A percentile compares a stretch with the other conserved stretches of the same genome.
These are phyloP conservation scores for Dysphania ambrosioides DNA, from an alignment of 148 eudicot genomes.

Conservation along the genomic window DNA sequence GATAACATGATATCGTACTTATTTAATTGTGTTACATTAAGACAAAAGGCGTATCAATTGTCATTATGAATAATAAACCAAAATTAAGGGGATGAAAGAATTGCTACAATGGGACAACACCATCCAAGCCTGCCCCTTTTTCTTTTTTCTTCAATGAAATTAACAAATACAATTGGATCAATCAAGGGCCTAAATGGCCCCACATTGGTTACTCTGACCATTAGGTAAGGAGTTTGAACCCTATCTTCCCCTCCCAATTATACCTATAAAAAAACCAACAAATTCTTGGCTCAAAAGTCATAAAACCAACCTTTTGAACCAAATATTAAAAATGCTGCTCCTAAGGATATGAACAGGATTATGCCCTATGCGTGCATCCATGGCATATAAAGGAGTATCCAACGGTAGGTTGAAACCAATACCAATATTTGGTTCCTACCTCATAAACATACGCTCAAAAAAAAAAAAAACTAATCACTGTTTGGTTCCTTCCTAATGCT, in stretches of 20 bases:
- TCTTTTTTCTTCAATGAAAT: constrained; percentile 14
- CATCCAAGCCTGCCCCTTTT: constrained; percentile 33
- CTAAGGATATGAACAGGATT: constrained; percentile 39
- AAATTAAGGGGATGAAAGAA: background rate
- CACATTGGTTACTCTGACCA: constrained; percentile 25
- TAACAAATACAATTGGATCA: constrained; percentile 28
- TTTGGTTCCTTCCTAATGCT: constrained; percentile 26
- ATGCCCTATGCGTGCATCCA: constrained; percentile 31
- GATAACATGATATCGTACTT: too few relatives aligned
- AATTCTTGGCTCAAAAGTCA: constrained; percentile 36
- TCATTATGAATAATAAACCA: too few relatives aligned
- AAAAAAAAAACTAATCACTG: constrained; percentile 13
- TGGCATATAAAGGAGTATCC: constrained; percentile 22
- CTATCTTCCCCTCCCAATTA: constrained; percentile 27
- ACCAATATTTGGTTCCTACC: constrained; percentile 41
- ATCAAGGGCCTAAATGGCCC: constrained; percentile 26
- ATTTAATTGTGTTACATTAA: too few relatives aligned
- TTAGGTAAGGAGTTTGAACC: constrained; percentile 27
- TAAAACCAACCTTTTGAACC: constrained; percentile 51
- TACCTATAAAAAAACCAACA: constrained; percentile 22
- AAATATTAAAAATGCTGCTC: constrained; percentile 25
- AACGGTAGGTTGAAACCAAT: constrained; percentile 34
- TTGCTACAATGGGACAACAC: constrained; percentile 24
- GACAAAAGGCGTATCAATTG: too few relatives aligned
- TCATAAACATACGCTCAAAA: constrained; percentile 19